Percentiles rank a stretch among this genome's conserved stretches.
Conservation (phyloP, 2,329 filamentous ascomycete species). For the Aspergillus tanneri region DNA sequence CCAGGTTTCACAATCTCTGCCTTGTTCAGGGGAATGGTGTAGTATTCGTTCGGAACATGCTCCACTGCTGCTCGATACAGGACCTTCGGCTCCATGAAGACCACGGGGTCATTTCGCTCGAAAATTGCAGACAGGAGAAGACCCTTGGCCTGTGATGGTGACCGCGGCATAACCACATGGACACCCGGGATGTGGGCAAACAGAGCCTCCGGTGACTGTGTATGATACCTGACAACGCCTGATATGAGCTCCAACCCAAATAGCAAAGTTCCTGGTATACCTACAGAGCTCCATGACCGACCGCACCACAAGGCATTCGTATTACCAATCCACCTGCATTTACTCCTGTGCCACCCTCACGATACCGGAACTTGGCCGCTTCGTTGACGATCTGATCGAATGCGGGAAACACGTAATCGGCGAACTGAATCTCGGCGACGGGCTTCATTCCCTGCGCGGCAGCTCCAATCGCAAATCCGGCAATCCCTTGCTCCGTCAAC, state of each 20-base stretch:
- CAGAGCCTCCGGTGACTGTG: constrained; percentile 82
- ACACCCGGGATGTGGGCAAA: constrained; percentile 87
- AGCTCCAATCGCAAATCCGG: constrained; percentile 87
- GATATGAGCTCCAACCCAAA: neutral
- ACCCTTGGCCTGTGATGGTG: constrained; percentile 84
- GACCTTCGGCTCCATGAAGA: constrained; percentile 94
- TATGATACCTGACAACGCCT: constrained; percentile 62
- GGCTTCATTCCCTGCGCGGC: constrained; percentile 90
- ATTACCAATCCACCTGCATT: constrained; percentile 78
- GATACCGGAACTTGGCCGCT: constrained; percentile 81
- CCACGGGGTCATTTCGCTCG: constrained; percentile 75
- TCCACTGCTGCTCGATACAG: constrained; percentile 89
- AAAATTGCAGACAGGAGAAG: constrained; percentile 74
- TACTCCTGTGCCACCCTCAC: constrained; percentile 64
- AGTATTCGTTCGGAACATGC: constrained; percentile 78
- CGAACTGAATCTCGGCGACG: constrained; percentile 92
- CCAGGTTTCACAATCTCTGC: constrained; percentile 81
- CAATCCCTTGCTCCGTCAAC: constrained; percentile 87
- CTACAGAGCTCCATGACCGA: constrained; percentile 79
- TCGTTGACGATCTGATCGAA: constrained; percentile 96
- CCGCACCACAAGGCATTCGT: constrained; percentile 84
- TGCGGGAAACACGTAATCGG: constrained; percentile 88
- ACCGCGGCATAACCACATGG: constrained; percentile 80
- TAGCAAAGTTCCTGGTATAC: constrained; percentile 3
- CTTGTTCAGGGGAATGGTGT: constrained; percentile 80